phyloP scores from a whole-genome alignment of 495 filamentous ascomycete species.

The Trypethelium eluteriae region DNA sequence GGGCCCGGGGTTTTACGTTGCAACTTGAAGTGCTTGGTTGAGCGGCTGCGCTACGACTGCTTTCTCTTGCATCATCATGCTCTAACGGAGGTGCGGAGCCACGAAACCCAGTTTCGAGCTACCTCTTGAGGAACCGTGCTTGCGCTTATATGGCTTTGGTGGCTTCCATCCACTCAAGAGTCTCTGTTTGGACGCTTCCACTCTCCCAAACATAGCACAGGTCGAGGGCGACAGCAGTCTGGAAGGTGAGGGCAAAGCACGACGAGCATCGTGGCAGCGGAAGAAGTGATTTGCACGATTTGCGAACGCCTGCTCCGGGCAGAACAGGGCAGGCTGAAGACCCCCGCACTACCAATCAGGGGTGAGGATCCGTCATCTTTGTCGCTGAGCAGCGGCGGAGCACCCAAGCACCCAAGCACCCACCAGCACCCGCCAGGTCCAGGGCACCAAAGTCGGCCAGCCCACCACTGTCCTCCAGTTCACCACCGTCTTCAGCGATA shows the following conservation, averaged over 20 bases:
- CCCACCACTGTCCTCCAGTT: slow-evolving; percentile 1
- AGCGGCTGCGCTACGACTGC: not conserved
- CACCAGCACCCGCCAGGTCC: not conserved
- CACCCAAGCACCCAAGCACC: not conserved
- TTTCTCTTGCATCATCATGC: slow-evolving; percentile 10
- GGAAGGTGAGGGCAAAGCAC: not conserved
- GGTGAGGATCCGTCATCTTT: not conserved
- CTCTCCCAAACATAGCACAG: not conserved
- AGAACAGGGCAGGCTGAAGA: not conserved
- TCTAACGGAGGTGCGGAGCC: not conserved
- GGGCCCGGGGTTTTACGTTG: not conserved
- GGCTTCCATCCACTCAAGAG: no score
- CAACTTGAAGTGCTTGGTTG: not conserved
- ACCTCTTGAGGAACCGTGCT: not conserved
- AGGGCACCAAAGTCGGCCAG: not conserved
- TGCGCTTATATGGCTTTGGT: not conserved
- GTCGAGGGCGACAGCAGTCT: not conserved
- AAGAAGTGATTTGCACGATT: not conserved
- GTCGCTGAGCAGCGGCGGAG: not conserved
- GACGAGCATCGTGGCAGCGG: slow-evolving; percentile 7
- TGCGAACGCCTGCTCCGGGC: slow-evolving; percentile 2
- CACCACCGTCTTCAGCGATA: not conserved
- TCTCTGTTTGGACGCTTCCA: not conserved
- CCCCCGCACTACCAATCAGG: not conserved
- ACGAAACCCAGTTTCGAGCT: not conserved